phyloP scores from a whole-genome alignment of 495 filamentous ascomycete species.

The Clohesyomyces aquaticus region DNA sequence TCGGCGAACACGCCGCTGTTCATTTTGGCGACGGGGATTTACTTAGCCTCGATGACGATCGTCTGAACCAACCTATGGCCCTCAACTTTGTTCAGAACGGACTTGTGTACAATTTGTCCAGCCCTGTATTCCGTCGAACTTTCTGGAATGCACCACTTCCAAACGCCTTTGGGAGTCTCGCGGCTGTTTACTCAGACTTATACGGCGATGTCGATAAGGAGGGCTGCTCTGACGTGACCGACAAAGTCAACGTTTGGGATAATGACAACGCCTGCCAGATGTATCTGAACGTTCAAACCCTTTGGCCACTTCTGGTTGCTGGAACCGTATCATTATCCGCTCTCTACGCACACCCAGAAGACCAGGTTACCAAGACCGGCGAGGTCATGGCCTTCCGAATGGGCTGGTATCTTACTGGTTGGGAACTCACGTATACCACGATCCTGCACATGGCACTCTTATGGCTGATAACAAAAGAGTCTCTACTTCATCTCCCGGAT shows the following conservation, averaged over 20 bases:
- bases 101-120: conserved; percentile 1
- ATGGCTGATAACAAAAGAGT: not conserved
- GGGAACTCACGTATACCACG: not conserved
- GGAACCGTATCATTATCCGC: not conserved
- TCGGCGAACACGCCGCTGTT: not conserved
- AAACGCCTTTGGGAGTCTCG: not conserved
- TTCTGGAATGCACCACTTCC: conserved; percentile 3
- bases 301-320: conserved; percentile 3
- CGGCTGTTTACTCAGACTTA: not conserved
- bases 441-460: not conserved
- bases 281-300: conserved; percentile 3
- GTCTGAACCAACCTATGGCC: not conserved
- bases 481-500: not conserved
- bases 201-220: not conserved
- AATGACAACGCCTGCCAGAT: conserved; percentile 7
- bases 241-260: not conserved
- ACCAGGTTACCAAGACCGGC: not conserved
- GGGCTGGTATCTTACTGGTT: not conserved
- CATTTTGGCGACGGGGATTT: not conserved
- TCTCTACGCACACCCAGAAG: not conserved
- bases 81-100: not conserved
- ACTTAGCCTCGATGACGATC: not conserved
- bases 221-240: not conserved
- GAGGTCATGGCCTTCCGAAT: not conserved
- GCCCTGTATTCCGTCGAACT: conserved; percentile 3